These are phyloP conservation scores for Fragaria nilgerrensis DNA, from an alignment of 306 rosid species.

Conservation along the genomic window DNA sequence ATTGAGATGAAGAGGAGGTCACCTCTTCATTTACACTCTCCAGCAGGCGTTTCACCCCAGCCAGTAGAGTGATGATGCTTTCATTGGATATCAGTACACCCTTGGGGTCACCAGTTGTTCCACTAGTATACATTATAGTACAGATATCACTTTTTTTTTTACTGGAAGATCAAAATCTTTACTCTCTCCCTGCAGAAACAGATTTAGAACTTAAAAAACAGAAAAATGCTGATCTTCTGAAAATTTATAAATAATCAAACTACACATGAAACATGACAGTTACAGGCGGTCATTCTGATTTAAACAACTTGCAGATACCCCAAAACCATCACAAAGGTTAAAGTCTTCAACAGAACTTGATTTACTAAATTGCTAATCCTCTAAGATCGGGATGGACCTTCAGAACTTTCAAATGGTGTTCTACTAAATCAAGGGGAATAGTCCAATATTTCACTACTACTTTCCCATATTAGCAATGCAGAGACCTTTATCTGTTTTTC, in stretches of 20 bases:
- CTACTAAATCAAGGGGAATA: not conserved
- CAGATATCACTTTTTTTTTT: constrained; percentile 74
- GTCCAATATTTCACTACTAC: not conserved
- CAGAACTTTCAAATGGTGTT: not conserved
- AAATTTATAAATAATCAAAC: constrained; percentile 3
- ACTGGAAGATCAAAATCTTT: constrained; percentile 74
- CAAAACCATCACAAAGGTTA: not conserved
- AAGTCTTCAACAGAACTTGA: not conserved
- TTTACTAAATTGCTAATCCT: not conserved
- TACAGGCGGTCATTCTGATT: constrained; percentile 10
- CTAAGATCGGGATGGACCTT: not conserved
- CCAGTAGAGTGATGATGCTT: constrained; percentile 71
- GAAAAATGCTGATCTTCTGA: not conserved
- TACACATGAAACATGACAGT: constrained; percentile 8
- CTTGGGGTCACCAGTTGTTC: constrained; percentile 98
- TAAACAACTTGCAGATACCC: not conserved
- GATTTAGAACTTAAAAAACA: constrained; percentile 24
- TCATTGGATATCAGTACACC: constrained; percentile 89
- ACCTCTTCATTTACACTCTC: constrained; percentile 67
- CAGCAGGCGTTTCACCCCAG: constrained; percentile 66
- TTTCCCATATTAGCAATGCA: not conserved
- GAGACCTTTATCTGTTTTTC: not conserved
- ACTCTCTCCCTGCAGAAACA: constrained; percentile 53
- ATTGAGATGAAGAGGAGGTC: constrained; percentile 24
- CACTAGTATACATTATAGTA: constrained; percentile 97